Evolutionary conservation across 805 yeast species (phyloP).

Genomic region (Kazachstania africana): DNA sequence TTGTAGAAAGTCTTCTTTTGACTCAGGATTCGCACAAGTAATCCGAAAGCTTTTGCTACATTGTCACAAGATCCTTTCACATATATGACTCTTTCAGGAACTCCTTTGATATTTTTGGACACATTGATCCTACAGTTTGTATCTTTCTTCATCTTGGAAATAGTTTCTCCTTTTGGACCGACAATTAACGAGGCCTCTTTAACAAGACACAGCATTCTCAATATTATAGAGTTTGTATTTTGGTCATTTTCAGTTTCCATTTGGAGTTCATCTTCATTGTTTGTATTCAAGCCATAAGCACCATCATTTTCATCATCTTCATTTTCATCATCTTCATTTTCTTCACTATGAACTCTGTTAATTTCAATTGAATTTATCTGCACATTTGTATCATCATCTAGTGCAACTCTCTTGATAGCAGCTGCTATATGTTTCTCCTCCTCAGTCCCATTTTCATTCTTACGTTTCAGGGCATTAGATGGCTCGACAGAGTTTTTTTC

Average conservation of each 20-base stretch:
- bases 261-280: too few relatives aligned
- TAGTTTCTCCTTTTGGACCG: conserved; percentile 72
- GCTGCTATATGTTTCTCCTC: conserved; percentile 34
- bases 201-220: conserved; percentile 65
- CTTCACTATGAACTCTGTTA: conserved; percentile 13
- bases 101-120: conserved; percentile 58
- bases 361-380: conserved; percentile 30
- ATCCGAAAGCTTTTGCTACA: conserved; percentile 73
- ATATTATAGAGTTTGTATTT: conserved; percentile 34
- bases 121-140: conserved; percentile 59
- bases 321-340: not conserved
- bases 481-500: conserved; percentile 6
- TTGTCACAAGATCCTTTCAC: conserved; percentile 66
- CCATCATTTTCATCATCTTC: conserved; percentile 4
- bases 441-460: conserved; percentile 45
- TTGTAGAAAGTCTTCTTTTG: not conserved
- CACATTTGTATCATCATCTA: conserved; percentile 36
- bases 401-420: conserved; percentile 55
- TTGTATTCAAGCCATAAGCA: too few relatives aligned
- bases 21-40: conserved; percentile 52
- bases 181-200: conserved; percentile 67
- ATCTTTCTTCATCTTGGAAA: conserved; percentile 48
- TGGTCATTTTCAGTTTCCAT: conserved; percentile 2
- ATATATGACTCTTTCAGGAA: conserved; percentile 63
- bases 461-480: conserved; percentile 41